A percentile compares a stretch with the other conserved stretches of the same genome.
phyloP scores from a whole-genome alignment of 1,284 basidiomycete genomes.

The Pterulicium gracile region DNA sequence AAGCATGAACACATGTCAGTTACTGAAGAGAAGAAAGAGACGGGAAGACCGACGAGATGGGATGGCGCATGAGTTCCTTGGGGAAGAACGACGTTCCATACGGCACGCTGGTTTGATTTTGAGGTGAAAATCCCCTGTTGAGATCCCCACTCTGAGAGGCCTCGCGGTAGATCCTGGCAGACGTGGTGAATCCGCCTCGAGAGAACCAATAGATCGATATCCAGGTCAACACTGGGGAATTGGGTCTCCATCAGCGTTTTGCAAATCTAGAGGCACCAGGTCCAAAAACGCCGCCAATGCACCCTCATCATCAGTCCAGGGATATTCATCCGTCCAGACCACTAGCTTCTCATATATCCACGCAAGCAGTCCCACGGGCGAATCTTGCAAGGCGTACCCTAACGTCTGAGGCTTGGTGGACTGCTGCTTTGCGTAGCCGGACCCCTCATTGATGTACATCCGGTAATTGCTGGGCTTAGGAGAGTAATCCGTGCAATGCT shows the following conservation, averaged over 20 bases:
- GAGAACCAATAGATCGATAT: slow-evolving; percentile 52
- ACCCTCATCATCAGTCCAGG: slow-evolving; percentile 42
- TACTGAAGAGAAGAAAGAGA: neutral
- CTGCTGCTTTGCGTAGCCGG: neutral
- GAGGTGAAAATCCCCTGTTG: neutral
- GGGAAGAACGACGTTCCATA: slow-evolving; percentile 26
- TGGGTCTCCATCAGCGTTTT: neutral
- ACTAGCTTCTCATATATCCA: slow-evolving; percentile 54
- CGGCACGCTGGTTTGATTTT: neutral
- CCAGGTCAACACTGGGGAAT: slow-evolving; percentile 39
- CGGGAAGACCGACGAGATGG: slow-evolving; percentile 24
- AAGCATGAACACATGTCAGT: neutral
- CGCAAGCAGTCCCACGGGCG: slow-evolving; percentile 44
- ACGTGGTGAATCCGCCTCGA: slow-evolving; percentile 39
- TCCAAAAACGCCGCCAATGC: neutral
- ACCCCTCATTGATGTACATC: slow-evolving; percentile 13
- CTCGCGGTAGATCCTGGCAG: slow-evolving; percentile 46
- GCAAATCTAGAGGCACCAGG: neutral
- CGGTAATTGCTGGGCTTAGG: slow-evolving; percentile 18
- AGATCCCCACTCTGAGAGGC: slow-evolving; percentile 5
- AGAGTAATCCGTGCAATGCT: slow-evolving; percentile 12
- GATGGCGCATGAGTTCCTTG: slow-evolving; percentile 26
- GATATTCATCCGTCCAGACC: slow-evolving; percentile 38
- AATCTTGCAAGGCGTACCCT: slow-evolving; percentile 43
- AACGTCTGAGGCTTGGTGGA: slow-evolving; percentile 42